Conservation (phyloP, 2,329 filamentous ascomycete genomes). For the Reticulascus tulasneorum region DNA sequence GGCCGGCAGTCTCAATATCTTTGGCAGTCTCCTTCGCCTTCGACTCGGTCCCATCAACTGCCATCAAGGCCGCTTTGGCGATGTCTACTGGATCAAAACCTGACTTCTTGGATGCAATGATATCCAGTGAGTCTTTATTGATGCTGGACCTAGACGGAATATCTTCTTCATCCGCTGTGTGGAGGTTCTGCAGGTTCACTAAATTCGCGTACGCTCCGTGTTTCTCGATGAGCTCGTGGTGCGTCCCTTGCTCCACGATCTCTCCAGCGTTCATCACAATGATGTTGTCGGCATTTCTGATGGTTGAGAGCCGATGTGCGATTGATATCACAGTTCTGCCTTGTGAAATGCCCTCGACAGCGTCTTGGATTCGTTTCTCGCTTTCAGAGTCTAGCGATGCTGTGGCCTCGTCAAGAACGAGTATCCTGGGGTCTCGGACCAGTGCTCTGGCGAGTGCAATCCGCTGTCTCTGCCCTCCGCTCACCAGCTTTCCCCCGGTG, state of each 20-base stretch:
- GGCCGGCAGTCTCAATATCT: constrained; percentile 26
- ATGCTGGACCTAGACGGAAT: constrained; percentile 26
- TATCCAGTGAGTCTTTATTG: constrained; percentile 36
- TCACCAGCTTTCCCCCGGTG: constrained; percentile 48
- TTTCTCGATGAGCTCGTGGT: constrained; percentile 50
- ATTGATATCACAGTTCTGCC: constrained; percentile 63
- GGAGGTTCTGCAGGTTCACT: constrained; percentile 39
- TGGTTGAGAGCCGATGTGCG: constrained; percentile 57
- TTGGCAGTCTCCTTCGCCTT: constrained; percentile 36
- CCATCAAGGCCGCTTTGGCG: constrained; percentile 4
- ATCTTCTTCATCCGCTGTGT: constrained; percentile 25
- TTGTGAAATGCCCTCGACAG: constrained; percentile 37
- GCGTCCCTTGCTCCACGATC: constrained; percentile 59
- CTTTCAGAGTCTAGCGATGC: constrained; percentile 41
- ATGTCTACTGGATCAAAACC: constrained; percentile 14
- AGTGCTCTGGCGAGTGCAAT: constrained; percentile 61
- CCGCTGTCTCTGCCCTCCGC: constrained; percentile 59
- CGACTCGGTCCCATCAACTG: constrained; percentile 2
- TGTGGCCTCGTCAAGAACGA: constrained; percentile 66
- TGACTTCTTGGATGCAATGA: constrained; percentile 25
- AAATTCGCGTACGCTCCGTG: constrained; percentile 51
- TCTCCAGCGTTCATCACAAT: constrained; percentile 58
- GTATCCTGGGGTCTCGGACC: constrained; percentile 54
- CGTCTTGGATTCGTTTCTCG: constrained; percentile 45
- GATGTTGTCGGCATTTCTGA: constrained; percentile 61